Conservation (phyloP, 169 alveolate species). For the Eimeria brunetti region DNA sequence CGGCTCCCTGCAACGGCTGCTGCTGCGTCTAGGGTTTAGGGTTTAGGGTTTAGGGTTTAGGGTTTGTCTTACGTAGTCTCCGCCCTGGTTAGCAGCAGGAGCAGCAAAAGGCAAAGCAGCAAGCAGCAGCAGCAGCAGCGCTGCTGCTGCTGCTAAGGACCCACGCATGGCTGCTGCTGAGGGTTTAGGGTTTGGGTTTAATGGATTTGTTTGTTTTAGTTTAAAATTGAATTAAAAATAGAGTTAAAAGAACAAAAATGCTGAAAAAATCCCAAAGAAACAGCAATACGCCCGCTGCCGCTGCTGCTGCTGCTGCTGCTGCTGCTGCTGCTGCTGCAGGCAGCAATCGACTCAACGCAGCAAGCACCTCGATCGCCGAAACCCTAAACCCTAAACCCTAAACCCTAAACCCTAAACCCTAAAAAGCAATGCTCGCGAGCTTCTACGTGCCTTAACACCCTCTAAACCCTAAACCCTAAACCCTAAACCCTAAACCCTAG, state of each 20-base stretch:
- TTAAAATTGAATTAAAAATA: neutral
- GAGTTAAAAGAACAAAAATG: neutral
- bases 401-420: slow-evolving; percentile 37
- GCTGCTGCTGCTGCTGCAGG: too few species aligned
- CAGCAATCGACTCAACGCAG: neutral
- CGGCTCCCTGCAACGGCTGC: neutral
- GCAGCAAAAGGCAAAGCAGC: neutral
- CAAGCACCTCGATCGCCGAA: neutral
- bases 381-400: neutral
- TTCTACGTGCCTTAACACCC: neutral
- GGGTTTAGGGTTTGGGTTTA: neutral
- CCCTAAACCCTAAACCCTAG: slow-evolving; percentile 37
- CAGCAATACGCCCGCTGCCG: neutral
- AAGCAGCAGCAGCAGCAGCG: slow-evolving; percentile 12
- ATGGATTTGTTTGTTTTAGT: neutral
- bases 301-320: too few species aligned
- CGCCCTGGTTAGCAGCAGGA: neutral
- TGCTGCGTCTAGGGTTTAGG: too few species aligned
- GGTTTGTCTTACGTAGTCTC: neutral
- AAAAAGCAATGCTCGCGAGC: neutral
- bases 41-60: too few species aligned
- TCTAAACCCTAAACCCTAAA: neutral
- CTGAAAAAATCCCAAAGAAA: neutral
- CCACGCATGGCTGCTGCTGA: neutral
- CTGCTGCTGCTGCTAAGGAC: slow-evolving; percentile 16